These are phyloP conservation scores for Dorcoceras hygrometricum DNA, from an alignment of 257 asterid species.

Conservation along the genomic window DNA sequence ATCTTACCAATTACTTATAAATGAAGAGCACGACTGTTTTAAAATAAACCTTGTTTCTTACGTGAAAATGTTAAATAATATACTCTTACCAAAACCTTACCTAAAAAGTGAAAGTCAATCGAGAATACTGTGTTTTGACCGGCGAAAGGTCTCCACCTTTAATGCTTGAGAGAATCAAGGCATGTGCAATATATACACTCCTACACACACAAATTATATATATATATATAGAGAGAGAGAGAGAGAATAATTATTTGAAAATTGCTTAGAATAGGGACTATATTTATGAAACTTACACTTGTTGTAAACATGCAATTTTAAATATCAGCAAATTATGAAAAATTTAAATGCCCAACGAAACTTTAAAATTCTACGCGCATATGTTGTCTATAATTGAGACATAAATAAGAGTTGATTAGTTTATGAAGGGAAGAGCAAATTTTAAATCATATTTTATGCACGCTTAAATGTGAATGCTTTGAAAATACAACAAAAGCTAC, in stretches of 20 bases:
- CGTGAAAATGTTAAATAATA: not conserved
- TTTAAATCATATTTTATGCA: too few relatives aligned
- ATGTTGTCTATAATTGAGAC: too few relatives aligned
- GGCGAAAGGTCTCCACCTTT: not conserved
- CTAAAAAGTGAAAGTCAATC: not conserved
- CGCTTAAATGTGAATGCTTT: too few relatives aligned
- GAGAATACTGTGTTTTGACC: not conserved
- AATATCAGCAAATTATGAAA: too few relatives aligned
- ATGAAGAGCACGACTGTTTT: too few relatives aligned
- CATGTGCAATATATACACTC: not conserved
- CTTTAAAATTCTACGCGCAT: too few relatives aligned
- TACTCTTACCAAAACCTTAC: not conserved
- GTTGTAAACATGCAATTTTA: not conserved
- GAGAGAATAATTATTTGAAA: not conserved
- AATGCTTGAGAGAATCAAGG: not conserved
- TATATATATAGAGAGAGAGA: too few relatives aligned
- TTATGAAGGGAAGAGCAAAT: too few relatives aligned
- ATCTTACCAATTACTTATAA: not conserved
- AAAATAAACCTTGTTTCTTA: too few relatives aligned
- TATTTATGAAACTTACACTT: not conserved
- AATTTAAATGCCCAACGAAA: not conserved
- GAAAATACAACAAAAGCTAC: too few relatives aligned
- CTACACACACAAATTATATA: too few relatives aligned
- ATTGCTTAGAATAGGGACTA: not conserved
- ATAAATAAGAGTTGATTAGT: too few relatives aligned